Percentiles rank a stretch among this genome's conserved stretches.
Conservation (phyloP, 2,329 filamentous ascomycete genomes). For the Calonectria leucothoes region DNA sequence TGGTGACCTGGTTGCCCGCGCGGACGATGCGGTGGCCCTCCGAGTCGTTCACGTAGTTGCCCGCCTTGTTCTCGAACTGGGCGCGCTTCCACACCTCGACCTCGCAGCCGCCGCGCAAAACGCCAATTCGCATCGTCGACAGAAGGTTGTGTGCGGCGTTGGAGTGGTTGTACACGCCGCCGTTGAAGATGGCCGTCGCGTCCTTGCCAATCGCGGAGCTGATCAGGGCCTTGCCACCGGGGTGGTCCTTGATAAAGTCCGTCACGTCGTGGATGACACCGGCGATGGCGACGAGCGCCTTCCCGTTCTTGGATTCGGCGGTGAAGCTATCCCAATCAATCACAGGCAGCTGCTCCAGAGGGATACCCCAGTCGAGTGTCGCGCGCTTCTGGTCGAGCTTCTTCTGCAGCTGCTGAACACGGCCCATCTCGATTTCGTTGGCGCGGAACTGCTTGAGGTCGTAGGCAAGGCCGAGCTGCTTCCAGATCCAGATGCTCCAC, state of each 20-base stretch:
- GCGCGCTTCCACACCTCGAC: conserved; percentile 94
- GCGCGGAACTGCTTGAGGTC: conserved; percentile 91
- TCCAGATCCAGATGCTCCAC: conserved; percentile 87
- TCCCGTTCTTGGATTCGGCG: conserved; percentile 79
- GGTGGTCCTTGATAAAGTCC: conserved; percentile 88
- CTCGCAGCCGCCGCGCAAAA: conserved; percentile 87
- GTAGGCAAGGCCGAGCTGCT: conserved; percentile 84
- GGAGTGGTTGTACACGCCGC: conserved; percentile 88
- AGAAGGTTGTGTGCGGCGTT: conserved; percentile 91
- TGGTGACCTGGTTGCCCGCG: conserved; percentile 87
- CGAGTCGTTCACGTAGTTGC: conserved; percentile 82
- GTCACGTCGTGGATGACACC: conserved; percentile 89
- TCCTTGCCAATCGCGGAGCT: conserved; percentile 86
- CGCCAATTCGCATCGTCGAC: conserved; percentile 88
- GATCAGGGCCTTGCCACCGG: conserved; percentile 89
- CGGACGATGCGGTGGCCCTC: conserved; percentile 85
- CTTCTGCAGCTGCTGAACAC: conserved; percentile 90
- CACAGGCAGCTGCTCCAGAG: conserved; percentile 86
- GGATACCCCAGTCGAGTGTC: conserved; percentile 86
- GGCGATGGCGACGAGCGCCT: conserved; percentile 80
- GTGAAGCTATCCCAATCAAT: conserved; percentile 89
- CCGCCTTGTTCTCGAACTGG: conserved; percentile 85
- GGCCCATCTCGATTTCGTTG: conserved; percentile 94
- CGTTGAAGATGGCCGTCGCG: conserved; percentile 90
- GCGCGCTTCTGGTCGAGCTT: conserved; percentile 89